Conservation (phyloP, 495 filamentous ascomycete species). For the Annulohypoxylon maeteangense region DNA sequence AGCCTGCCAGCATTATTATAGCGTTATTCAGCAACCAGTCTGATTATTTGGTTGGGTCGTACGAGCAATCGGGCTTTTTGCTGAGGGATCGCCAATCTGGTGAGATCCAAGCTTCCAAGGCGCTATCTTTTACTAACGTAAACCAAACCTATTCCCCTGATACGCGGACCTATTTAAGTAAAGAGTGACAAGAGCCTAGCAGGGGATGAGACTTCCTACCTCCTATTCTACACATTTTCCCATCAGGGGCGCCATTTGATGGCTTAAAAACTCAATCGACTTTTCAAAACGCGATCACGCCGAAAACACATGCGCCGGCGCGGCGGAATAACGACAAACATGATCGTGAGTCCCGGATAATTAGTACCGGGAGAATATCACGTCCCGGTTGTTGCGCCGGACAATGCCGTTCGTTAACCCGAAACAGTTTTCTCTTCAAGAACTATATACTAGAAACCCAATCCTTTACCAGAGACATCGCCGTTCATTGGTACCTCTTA, state of each 20-base stretch:
- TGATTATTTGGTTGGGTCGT: constrained; percentile 12
- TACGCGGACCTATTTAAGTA: constrained; percentile 9
- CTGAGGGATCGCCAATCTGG: constrained; percentile 30
- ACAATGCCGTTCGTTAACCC: background rate
- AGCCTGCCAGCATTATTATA: background rate
- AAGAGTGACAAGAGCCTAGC: constrained; percentile 3
- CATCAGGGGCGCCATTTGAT: constrained; percentile 6
- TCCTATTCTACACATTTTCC: background rate
- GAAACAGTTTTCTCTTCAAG: background rate
- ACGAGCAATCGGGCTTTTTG: constrained; percentile 35
- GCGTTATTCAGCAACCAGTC: constrained; percentile 1
- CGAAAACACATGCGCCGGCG: constrained; percentile 9
- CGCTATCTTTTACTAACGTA: constrained; percentile 4
- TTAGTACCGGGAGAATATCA: constrained; percentile 10
- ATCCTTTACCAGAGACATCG: background rate
- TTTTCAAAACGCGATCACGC: background rate
- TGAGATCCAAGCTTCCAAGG: constrained; percentile 18
- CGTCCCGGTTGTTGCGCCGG: constrained; percentile 8
- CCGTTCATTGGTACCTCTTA: background rate
- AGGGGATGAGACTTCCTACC: constrained; percentile 14
- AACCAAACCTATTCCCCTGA: constrained; percentile 1
- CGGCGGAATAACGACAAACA: background rate
- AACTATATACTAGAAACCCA: background rate
- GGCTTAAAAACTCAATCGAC: background rate
- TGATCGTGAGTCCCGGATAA: constrained; percentile 12